Percentiles rank a stretch among this genome's conserved stretches.
Evolutionary conservation across 805 yeast genomes (phyloP).

Genomic region (Debaryomyces castellii): DNA sequence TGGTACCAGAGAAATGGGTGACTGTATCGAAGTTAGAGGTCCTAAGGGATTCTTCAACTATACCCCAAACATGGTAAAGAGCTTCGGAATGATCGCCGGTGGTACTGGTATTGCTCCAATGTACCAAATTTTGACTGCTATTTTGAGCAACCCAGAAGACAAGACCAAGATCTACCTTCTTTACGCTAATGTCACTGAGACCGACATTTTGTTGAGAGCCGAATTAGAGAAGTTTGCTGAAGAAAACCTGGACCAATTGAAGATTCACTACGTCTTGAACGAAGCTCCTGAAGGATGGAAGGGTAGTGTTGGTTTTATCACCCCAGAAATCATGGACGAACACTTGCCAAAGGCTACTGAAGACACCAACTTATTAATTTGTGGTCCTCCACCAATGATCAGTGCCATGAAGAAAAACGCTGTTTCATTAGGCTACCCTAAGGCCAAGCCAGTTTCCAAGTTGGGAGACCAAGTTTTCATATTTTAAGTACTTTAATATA

Average conservation of each 20-base stretch:
- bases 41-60: constrained; percentile 90
- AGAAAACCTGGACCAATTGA: constrained; percentile 57
- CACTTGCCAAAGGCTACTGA: constrained; percentile 61
- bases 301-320: constrained; percentile 78
- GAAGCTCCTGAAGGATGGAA: constrained; percentile 70
- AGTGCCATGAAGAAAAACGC: constrained; percentile 81
- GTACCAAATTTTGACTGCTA: constrained; percentile 87
- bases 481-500: constrained; percentile 44
- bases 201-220: constrained; percentile 75
- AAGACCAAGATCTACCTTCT: constrained; percentile 70
- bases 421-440: constrained; percentile 67
- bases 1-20: constrained; percentile 74
- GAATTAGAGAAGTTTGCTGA: constrained; percentile 71
- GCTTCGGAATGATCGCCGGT: constrained; percentile 90
- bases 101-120: constrained; percentile 97
- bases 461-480: constrained; percentile 89
- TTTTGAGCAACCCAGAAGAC: constrained; percentile 74
- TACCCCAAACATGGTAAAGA: constrained; percentile 70
- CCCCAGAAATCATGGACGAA: constrained; percentile 66
- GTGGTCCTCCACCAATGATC: constrained; percentile 96
- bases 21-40: constrained; percentile 74
- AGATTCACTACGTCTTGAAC: constrained; percentile 73
- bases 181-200: constrained; percentile 78
- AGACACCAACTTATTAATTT: constrained; percentile 70
- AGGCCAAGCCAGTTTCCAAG: constrained; percentile 87